Base-by-base conservation (phyloP, 176 grass and related monocot genomes). In the Cenchrus americanus region DNA sequence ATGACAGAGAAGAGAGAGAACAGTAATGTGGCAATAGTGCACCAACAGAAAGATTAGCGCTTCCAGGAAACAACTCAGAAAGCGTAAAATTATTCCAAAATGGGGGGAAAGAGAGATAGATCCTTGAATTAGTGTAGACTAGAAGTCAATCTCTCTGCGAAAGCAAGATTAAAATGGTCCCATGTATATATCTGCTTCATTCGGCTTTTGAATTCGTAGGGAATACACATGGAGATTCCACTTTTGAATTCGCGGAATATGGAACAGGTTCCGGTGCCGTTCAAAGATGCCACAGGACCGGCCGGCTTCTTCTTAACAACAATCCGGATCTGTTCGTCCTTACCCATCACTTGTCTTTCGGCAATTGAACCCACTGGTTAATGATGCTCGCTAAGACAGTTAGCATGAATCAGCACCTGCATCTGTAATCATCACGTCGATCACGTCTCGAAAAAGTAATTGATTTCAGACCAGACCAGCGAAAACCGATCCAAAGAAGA, bases 251-350 rank as follows among this genome's bases (percentile, higher is more conserved):
- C 80, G 37, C 4, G 12, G 42, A 70, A 22, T 22, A 43, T 21
- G 6, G 84, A 40, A 54, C 57, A 54, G 37, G 32, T 86, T 89
- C 65, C 43, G 41, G 4, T 58, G 32, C 8, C 62, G 83, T 86
- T 89, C 88, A 89, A 86, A 89, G 83, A 86, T 89, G 83, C 83
- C 32, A 13, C 18, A 12, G 1, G 30, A 8, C 22, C 21, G n/a
- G 2, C 6, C 2, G 34, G 34, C 32, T 65, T 37, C 34, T 37
- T 37, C 7, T 17, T 61, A 82, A 50, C 23, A 34, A 23, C 6
- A 34, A 54, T 49, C 49, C 7, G 71, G 44, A 89, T 77, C 61
- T 34, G 26, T 81, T 81, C 87, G 52, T 77, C 37, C 82, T 89
- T 89, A 71, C 71, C 87, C 43, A 64, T 7, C 6, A 10, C 14